Conservation (phyloP, 192 early-diverging fungal genomes). For the Podila verticillata region DNA sequence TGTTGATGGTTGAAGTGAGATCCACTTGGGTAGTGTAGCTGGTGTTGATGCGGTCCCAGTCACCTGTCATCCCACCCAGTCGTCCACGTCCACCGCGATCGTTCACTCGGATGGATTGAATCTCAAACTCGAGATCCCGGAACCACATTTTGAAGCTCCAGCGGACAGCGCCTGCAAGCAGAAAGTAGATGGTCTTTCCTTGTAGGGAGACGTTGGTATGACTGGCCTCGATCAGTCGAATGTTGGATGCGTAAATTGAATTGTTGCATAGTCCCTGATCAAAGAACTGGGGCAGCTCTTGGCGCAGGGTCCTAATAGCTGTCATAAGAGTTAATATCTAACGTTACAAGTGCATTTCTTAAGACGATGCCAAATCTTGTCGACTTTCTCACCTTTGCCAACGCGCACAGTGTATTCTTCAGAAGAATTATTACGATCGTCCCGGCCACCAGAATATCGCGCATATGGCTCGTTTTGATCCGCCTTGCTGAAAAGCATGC, state of each 20-base stretch:
- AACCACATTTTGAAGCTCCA: constrained; percentile 68
- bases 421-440: constrained; percentile 5
- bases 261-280: constrained; percentile 53
- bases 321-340: constrained; percentile 1
- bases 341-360: too few species aligned
- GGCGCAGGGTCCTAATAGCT: constrained; percentile 62
- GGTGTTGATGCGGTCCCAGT: not conserved
- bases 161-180: constrained; percentile 59
- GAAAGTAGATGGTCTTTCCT: constrained; percentile 59
- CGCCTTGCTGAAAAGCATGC: not conserved
- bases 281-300: constrained; percentile 64
- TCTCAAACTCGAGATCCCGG: constrained; percentile 58
- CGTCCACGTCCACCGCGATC: constrained; percentile 29
- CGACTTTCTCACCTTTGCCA: constrained; percentile 25
- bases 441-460: constrained; percentile 11
- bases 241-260: constrained; percentile 58
- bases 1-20: too few species aligned
- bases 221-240: constrained; percentile 63
- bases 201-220: constrained; percentile 60
- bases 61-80: constrained; percentile 22
- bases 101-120: constrained; percentile 54
- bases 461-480: not conserved
- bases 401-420: constrained; percentile 42
- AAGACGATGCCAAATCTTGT: not conserved
- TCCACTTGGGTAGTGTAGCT: not conserved